These are phyloP conservation scores for Gentiana straminea DNA, from an alignment of 257 asterid genomes.

Conservation along the genomic window DNA sequence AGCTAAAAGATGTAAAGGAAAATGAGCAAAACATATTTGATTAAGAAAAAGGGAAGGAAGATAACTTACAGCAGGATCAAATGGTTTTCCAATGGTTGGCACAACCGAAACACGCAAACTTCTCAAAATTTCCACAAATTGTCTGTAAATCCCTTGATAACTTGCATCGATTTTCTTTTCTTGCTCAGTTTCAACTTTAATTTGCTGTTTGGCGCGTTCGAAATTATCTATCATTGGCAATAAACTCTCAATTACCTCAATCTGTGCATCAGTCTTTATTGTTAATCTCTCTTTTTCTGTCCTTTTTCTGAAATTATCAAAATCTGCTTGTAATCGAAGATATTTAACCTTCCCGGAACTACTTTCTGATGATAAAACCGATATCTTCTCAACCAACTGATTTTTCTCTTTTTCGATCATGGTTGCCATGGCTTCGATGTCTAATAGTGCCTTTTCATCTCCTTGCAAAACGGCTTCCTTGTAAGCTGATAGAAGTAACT, in stretches of 20 bases:
- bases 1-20: no score
- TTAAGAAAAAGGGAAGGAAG: no score
- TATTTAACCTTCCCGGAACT: conserved; percentile 57
- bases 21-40: no score
- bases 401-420: conserved; percentile 45
- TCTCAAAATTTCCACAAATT: conserved; percentile 77
- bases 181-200: conserved; percentile 56
- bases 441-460: conserved; percentile 30
- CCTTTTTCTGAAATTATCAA: conserved; percentile 78
- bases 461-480: conserved; percentile 55
- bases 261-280: conserved; percentile 50
- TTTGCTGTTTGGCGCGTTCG: conserved; percentile 73
- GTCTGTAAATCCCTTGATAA: conserved; percentile 93
- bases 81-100: conserved; percentile 80
- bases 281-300: conserved; percentile 56
- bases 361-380: conserved; percentile 46
- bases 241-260: conserved; percentile 64
- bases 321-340: conserved; percentile 72
- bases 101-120: conserved; percentile 72
- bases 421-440: conserved; percentile 39
- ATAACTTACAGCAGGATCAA: conserved; percentile 67
- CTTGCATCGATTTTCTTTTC: conserved; percentile 81
- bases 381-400: conserved; percentile 39
- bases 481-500: conserved; percentile 42
- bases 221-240: conserved; percentile 84